Percentiles rank a stretch among this genome's conserved stretches.
These are phyloP conservation scores for Angomonas ambiguus DNA, from an alignment of 208 protist species.

Conservation along the genomic window DNA sequence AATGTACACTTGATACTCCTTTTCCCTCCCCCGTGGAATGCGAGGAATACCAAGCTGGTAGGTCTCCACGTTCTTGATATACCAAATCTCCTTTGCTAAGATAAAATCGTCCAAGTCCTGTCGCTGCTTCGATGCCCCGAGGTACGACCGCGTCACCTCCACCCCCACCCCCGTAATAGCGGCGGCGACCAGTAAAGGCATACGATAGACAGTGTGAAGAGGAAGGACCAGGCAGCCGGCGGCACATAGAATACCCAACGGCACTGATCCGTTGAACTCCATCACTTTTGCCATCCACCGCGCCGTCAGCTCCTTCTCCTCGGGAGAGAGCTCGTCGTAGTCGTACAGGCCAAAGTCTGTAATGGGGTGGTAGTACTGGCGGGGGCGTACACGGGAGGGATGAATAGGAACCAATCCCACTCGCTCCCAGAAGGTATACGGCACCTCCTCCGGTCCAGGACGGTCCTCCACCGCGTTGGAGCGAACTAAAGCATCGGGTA, in stretches of 20 bases:
- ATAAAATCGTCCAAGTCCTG: conserved; percentile 88
- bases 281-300: conserved; percentile 81
- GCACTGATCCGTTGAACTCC: conserved; percentile 76
- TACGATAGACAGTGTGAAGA: conserved; percentile 70
- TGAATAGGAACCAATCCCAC: conserved; percentile 74
- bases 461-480: conserved; percentile 8
- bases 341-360: conserved; percentile 84
- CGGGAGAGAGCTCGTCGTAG: conserved; percentile 80
- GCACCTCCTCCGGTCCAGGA: conserved; percentile 67
- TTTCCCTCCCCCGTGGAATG: conserved; percentile 69
- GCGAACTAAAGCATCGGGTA: conserved; percentile 26
- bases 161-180: conserved; percentile 61
- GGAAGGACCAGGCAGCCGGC: conserved; percentile 71
- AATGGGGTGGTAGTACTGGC: conserved; percentile 82
- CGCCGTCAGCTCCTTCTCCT: conserved; percentile 82
- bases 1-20: conserved; percentile 65
- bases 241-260: conserved; percentile 57
- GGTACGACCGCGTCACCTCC: conserved; percentile 72
- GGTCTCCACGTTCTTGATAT: conserved; percentile 89
- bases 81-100: conserved; percentile 87
- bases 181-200: conserved; percentile 67
- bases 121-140: conserved; percentile 65
- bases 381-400: conserved; percentile 69
- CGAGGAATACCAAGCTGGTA: conserved; percentile 78
- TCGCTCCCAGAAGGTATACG: conserved; percentile 88